phyloP scores from a whole-genome alignment of 1,284 basidiomycete genomes.

The Meira miltonrushii region DNA sequence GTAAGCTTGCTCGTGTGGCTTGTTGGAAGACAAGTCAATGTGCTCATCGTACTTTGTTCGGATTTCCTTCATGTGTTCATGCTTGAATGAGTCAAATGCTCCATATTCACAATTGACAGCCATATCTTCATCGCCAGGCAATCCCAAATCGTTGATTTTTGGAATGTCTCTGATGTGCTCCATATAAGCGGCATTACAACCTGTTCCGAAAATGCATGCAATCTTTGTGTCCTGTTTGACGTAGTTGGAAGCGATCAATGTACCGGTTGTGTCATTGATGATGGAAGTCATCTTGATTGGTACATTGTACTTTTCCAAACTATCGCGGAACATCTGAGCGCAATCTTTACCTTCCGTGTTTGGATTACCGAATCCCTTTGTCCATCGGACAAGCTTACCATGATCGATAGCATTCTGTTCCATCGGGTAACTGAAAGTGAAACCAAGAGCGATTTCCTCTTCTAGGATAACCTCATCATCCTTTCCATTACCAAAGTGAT shows the following conservation, averaged over 20 bases:
- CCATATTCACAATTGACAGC: slow-evolving; percentile 97
- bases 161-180: slow-evolving; percentile 72
- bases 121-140: slow-evolving; percentile 70
- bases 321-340: slow-evolving; percentile 80
- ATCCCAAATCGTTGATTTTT: slow-evolving; percentile 70
- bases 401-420: slow-evolving; percentile 85
- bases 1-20: slow-evolving; percentile 89
- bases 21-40: slow-evolving; percentile 91
- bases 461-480: slow-evolving; percentile 63
- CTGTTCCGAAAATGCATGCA: slow-evolving; percentile 94
- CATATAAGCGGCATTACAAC: slow-evolving; percentile 83
- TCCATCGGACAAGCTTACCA: slow-evolving; percentile 92
- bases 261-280: slow-evolving; percentile 89
- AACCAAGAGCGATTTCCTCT: slow-evolving; percentile 76
- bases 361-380: slow-evolving; percentile 89
- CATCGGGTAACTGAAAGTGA: slow-evolving; percentile 65
- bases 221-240: slow-evolving; percentile 85
- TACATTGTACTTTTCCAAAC: slow-evolving; percentile 63
- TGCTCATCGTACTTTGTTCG: slow-evolving; percentile 87
- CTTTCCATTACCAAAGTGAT: slow-evolving; percentile 60
- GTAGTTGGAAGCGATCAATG: slow-evolving; percentile 92
- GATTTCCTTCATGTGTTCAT: slow-evolving; percentile 72
- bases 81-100: slow-evolving; percentile 92
- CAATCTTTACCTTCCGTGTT: slow-evolving; percentile 92
- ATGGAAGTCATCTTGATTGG: slow-evolving; percentile 50